These are phyloP conservation scores for Dorcoceras hygrometricum DNA, from an alignment of 257 asterid species.

Conservation along the genomic window DNA sequence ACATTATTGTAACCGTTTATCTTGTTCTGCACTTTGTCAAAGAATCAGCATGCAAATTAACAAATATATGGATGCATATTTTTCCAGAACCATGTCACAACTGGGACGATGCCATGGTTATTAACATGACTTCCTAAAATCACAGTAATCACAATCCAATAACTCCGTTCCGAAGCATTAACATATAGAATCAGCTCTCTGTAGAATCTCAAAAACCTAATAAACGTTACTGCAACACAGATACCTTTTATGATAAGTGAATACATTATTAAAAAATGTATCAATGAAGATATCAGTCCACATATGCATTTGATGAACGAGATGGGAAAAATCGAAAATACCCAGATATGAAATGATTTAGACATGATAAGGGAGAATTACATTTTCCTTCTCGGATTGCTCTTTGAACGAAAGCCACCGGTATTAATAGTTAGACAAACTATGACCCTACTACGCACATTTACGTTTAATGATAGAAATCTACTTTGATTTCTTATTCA, in stretches of 20 bases:
- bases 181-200: background rate
- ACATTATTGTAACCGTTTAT: constrained; percentile 6
- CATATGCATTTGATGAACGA: too few relatives aligned
- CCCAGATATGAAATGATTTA: too few relatives aligned
- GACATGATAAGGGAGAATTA: too few relatives aligned
- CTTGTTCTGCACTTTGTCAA: constrained; percentile 17
- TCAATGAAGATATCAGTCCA: too few relatives aligned
- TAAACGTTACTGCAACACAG: too few relatives aligned
- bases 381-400: background rate
- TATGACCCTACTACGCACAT: background rate
- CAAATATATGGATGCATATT: background rate
- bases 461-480: too few relatives aligned
- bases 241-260: too few relatives aligned
- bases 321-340: too few relatives aligned
- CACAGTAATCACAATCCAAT: background rate
- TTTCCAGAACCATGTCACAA: background rate
- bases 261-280: too few relatives aligned
- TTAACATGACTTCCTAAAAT: background rate
- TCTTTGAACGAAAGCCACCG: background rate
- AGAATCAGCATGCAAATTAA: background rate
- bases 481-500: too few relatives aligned
- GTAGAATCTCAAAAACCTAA: too few relatives aligned
- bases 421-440: background rate
- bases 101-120: background rate
- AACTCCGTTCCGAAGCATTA: background rate